Conservation (phyloP, 2,329 filamentous ascomycete species). For the Colletotrichum somersetense region DNA sequence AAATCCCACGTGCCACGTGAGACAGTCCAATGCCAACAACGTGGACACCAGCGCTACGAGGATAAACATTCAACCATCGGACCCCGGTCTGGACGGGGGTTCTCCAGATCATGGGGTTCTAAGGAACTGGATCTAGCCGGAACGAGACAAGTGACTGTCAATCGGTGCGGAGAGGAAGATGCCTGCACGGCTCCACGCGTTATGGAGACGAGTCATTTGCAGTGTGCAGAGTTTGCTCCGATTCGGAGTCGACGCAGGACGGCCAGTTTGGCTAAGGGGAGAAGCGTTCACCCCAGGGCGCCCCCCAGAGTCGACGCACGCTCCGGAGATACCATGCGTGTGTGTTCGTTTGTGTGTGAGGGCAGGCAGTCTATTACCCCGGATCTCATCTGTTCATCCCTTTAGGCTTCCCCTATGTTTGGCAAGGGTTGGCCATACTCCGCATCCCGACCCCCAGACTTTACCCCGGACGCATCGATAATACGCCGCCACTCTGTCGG, state of each 20-base stretch:
- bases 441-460: conserved; percentile 38
- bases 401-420: not conserved
- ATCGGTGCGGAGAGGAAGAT: conserved; percentile 35
- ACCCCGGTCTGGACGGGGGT: conserved; percentile 32
- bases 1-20: conserved; percentile 34
- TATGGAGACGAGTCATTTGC: conserved; percentile 33
- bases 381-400: conserved; percentile 28
- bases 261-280: conserved; percentile 23
- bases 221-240: conserved; percentile 39
- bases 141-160: conserved; percentile 25
- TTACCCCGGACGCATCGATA: conserved; percentile 40
- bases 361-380: conserved; percentile 15
- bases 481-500: conserved; percentile 27
- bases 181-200: conserved; percentile 26
- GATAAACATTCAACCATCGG: conserved; percentile 36
- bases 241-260: conserved; percentile 34
- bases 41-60: conserved; percentile 12
- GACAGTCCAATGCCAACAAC: conserved; percentile 21
- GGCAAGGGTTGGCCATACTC: conserved; percentile 31
- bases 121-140: conserved; percentile 30
- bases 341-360: not conserved
- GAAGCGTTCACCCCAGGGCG: conserved; percentile 35
- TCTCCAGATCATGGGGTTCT: conserved; percentile 36
- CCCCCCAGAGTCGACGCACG: conserved; percentile 23
- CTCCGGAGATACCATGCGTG: conserved; percentile 5